A percentile compares a stretch with the other conserved stretches of the same genome.
Conservation (phyloP, 345 rosid species). For the Fremontodendron californicum region DNA sequence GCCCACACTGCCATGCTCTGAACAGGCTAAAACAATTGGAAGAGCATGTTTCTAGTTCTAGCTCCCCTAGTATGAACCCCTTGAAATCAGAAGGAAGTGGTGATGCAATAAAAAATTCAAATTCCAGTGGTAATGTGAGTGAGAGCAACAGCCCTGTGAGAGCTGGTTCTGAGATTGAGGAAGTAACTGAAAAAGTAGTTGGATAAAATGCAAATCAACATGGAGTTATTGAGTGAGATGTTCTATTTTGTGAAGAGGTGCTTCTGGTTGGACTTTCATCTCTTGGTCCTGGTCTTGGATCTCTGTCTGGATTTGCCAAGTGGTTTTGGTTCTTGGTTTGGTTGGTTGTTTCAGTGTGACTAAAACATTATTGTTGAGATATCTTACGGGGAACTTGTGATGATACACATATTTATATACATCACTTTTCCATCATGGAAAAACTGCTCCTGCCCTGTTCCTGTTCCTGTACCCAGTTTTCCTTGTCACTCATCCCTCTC, state of each 20-base stretch:
- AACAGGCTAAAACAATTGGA: slow-evolving; percentile 58
- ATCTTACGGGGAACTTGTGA: not conserved
- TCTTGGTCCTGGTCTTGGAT: too few relatives aligned
- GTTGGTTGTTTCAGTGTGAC: not conserved
- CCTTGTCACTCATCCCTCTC: too few relatives aligned
- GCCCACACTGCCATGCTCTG: slow-evolving; percentile 85
- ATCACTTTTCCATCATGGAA: not conserved
- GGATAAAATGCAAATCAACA: not conserved
- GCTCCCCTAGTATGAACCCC: slow-evolving; percentile 27
- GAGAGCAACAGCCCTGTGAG: slow-evolving; percentile 5
- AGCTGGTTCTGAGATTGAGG: not conserved
- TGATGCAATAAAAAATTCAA: slow-evolving; percentile 22
- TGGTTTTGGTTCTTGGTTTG: not conserved
- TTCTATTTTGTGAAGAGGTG: not conserved
- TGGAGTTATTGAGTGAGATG: not conserved
- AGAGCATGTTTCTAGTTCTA: slow-evolving; percentile 31
- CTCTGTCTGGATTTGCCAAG: not conserved
- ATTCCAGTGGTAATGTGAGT: slow-evolving; percentile 1
- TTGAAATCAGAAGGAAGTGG: slow-evolving; percentile 15
- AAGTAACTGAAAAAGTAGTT: slow-evolving; percentile 3
- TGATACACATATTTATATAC: not conserved
- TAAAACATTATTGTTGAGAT: not conserved
- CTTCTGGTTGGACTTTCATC: too few relatives aligned
- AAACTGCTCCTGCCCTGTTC: not conserved
- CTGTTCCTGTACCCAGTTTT: not conserved